Conservation (phyloP, 2,329 filamentous ascomycete species). For the Colletotrichum graminicola region DNA sequence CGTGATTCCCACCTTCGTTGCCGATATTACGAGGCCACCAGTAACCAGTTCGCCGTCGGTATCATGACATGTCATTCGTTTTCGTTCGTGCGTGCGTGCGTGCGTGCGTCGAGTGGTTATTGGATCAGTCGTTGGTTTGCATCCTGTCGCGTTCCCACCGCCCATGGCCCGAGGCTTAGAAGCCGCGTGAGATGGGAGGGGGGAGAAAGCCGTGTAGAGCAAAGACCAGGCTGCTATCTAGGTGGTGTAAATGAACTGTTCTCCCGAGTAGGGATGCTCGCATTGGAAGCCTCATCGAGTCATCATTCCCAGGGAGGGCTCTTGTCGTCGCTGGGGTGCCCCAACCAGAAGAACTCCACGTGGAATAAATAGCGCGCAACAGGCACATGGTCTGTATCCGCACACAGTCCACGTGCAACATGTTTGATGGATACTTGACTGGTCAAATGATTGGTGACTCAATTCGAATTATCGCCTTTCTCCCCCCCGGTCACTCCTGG, state of each 20-base stretch:
- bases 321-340: conserved; percentile 25
- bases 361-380: conserved; percentile 17
- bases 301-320: neutral
- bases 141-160: conserved; percentile 4
- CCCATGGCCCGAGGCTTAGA: neutral
- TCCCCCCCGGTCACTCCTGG: neutral
- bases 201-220: neutral
- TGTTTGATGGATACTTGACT: neutral
- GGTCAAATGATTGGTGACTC: neutral
- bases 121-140: neutral
- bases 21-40: neutral
- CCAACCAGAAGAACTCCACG: conserved; percentile 26
- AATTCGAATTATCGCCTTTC: neutral
- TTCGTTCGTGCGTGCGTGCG: neutral
- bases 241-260: neutral
- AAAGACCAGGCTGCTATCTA: neutral
- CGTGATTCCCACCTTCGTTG: neutral
- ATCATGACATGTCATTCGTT: neutral
- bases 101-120: neutral
- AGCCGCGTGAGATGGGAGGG: neutral
- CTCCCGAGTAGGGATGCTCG: neutral
- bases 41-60: neutral
- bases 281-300: conserved; percentile 9
- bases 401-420: conserved; percentile 3
- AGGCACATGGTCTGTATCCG: neutral